Evolutionary conservation across 306 rosid genomes (phyloP).

Genomic region (Crataegus laevigata): DNA sequence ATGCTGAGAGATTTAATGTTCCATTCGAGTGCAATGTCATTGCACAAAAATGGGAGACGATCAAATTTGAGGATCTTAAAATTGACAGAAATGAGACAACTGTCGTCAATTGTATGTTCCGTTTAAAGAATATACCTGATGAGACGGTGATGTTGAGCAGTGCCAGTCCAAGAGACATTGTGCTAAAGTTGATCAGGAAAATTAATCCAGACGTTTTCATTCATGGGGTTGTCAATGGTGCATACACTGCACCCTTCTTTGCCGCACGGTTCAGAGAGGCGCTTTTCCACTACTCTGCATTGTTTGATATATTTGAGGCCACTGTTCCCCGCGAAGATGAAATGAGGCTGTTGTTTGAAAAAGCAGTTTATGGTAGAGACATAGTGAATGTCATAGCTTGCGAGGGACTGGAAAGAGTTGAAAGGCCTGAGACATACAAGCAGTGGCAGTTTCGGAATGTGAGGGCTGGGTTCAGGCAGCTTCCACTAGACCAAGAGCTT

Average conservation of each 20-base stretch:
- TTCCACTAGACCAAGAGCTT: conserved; percentile 20
- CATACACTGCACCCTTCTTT: conserved; percentile 23
- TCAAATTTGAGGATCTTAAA: conserved; percentile 9
- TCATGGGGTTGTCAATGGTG: conserved; percentile 28
- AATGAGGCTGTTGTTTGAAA: conserved; percentile 18
- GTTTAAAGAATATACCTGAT: conserved; percentile 16
- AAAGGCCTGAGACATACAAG: conserved; percentile 32
- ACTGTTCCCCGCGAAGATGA: conserved; percentile 11
- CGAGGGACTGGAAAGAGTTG: conserved; percentile 29
- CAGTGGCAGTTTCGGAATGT: conserved; percentile 24
- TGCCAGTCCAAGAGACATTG: conserved; percentile 27
- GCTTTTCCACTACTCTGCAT: conserved; percentile 13
- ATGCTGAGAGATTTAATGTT: conserved; percentile 33
- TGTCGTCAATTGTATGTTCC: conserved; percentile 21
- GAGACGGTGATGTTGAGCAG: conserved; percentile 4
- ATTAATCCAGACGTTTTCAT: conserved; percentile 19
- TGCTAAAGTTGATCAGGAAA: conserved; percentile 18
- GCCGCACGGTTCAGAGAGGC: conserved; percentile 18
- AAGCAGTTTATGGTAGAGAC: conserved; percentile 14
- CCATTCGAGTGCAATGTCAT: conserved; percentile 30
- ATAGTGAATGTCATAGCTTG: conserved; percentile 24
- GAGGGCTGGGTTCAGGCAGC: conserved; percentile 28
- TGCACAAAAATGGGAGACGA: conserved; percentile 35
- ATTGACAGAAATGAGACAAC: conserved; percentile 11
- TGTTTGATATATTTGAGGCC: conserved; percentile 21